phyloP scores from a whole-genome alignment of 305 asterid genomes.

The Fraxinus dipetala region DNA sequence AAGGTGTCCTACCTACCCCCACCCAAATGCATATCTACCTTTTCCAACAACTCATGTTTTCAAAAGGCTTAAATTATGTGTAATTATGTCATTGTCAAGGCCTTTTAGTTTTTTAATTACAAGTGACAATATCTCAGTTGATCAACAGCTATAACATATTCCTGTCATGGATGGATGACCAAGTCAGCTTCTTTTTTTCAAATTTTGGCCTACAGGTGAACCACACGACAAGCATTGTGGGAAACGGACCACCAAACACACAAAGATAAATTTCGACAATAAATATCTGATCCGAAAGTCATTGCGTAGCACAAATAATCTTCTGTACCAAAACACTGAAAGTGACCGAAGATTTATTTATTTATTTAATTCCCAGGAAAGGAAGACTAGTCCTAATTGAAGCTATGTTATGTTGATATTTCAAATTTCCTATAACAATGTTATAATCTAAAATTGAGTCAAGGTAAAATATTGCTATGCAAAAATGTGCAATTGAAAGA shows the following conservation, averaged over 20 bases:
- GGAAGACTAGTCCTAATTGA: not conserved
- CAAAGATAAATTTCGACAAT: not conserved
- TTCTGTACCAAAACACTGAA: not conserved
- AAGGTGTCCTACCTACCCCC: not conserved
- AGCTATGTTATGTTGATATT: not conserved
- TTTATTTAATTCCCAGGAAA: not conserved
- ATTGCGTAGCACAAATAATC: not conserved
- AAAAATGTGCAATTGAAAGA: not conserved
- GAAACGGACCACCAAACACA: not conserved
- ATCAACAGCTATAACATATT: not conserved
- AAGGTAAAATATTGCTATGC: not conserved
- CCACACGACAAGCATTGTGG: not conserved
- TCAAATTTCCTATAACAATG: not conserved
- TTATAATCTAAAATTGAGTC: not conserved
- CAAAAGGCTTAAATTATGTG: not conserved
- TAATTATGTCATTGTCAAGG: constrained; percentile 1
- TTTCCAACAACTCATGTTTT: not conserved
- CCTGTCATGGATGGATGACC: constrained; percentile 2
- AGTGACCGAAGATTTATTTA: not conserved
- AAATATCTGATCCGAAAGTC: not conserved
- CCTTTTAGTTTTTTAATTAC: not conserved
- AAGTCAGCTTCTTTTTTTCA: not conserved
- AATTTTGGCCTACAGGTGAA: not conserved
- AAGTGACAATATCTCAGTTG: not conserved
- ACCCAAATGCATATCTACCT: not conserved